Evolutionary conservation across 352 stramenopile species (phyloP), one percentile per base, ranked within the genome.

Genomic region (Aphanomyces astaci): DNA sequence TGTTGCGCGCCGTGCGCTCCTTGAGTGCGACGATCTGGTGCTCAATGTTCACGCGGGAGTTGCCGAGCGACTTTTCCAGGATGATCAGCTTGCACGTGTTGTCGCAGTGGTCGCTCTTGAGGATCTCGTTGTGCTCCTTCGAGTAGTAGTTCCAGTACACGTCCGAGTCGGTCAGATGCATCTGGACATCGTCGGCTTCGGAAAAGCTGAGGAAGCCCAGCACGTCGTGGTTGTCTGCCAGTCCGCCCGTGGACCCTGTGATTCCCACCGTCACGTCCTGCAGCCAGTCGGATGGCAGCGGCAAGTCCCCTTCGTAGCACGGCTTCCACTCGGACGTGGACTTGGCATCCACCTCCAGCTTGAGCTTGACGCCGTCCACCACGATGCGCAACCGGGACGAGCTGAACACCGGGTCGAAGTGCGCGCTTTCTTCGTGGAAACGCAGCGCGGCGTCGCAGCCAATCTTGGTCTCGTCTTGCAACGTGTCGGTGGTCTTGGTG

Each of bases 171-270:
- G 78, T 77, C 53, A 72, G n/a, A 31, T 72, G 66, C 33, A 94
- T 69, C 43, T 76, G 78, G 24, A 73, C 77, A 51, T 91, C 82
- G 36, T 89, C 73, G 25, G 75, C 33, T 53, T 89, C 69, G 60
- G 89, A 79, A 71, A 89, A 92, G 22, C 78, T 72, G 53, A 80
- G 67, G 43, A 92, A 76, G 46, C 77, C 79, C 51, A 94, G 49
- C 51, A 94, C 78, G 59, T 94, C 86, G 73, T 94, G 86, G 71
- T 94, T 94, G 71, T 94, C 86, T 1, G 86, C 86, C 40, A 94
- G 63, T 46, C 81, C 79, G 24, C 86, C 86, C 0, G 86, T 94
- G 5, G 86, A 90, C 33, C 79, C 84, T 55, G 84, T 89, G 51
- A 94, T 76, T 32, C 84, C 86, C 43, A 92, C 74, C 24, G 74